Conservation (phyloP, 768 basidiomycete genomes). For the Pisolithus marmoratus region DNA sequence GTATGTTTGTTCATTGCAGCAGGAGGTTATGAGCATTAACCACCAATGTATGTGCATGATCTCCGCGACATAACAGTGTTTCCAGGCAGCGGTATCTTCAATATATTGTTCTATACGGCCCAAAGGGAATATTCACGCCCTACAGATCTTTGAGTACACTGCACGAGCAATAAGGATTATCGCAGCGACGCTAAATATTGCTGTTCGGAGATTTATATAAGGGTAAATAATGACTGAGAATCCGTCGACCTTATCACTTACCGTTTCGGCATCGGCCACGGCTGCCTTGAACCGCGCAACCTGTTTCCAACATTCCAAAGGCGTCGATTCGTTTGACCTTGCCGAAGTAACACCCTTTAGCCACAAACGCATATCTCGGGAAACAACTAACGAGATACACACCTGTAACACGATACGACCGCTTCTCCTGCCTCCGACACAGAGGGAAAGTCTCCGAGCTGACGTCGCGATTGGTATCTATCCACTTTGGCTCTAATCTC, state of each 20-base stretch:
- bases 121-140: too few relatives aligned
- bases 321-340: conserved; percentile 40
- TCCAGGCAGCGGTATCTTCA: too few relatives aligned
- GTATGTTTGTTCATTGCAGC: too few relatives aligned
- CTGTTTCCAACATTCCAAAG: conserved; percentile 73
- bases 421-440: conserved; percentile 54
- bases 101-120: too few relatives aligned
- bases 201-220: conserved; percentile 30
- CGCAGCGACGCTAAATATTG: conserved; percentile 58
- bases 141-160: too few relatives aligned
- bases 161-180: background rate
- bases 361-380: background rate
- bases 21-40: too few relatives aligned
- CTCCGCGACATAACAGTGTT: too few relatives aligned
- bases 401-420: conserved; percentile 75
- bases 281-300: conserved; percentile 61
- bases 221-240: conserved; percentile 2
- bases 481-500: conserved; percentile 70
- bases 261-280: conserved; percentile 66
- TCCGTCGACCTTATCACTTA: conserved; percentile 22
- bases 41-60: too few relatives aligned
- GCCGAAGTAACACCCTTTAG: too few relatives aligned
- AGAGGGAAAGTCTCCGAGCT: conserved; percentile 48
- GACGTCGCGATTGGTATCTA: conserved; percentile 53
- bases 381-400: conserved; percentile 16